Evolutionary conservation across 2,329 filamentous ascomycete genomes (phyloP).

Genomic region (Domatiomyces globalis): DNA sequence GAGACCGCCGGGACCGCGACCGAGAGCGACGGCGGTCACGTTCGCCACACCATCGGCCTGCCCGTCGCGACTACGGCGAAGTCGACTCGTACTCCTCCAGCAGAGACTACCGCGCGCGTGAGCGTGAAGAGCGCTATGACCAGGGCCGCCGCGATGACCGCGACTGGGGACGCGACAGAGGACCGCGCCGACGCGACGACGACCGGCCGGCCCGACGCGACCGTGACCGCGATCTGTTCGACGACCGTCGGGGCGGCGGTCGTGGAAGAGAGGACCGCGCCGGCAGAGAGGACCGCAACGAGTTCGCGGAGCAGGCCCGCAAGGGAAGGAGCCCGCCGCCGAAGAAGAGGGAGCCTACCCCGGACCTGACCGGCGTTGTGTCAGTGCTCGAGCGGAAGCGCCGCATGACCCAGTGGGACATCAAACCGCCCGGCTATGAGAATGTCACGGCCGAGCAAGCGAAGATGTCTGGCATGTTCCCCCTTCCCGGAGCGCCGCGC

Average conservation of each 20-base stretch:
- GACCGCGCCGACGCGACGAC: conserved; percentile 49
- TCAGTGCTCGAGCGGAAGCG: conserved; percentile 75
- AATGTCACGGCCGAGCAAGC: conserved; percentile 97
- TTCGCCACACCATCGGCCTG: conserved; percentile 63
- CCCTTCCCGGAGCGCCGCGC: conserved; percentile 82
- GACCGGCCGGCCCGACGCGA: conserved; percentile 45
- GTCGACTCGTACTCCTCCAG: conserved; percentile 84
- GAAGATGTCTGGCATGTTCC: conserved; percentile 98
- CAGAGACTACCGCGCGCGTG: conserved; percentile 79
- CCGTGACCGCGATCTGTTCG: conserved; percentile 48
- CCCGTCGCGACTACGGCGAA: conserved; percentile 52
- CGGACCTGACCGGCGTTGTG: conserved; percentile 78
- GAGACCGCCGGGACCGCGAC: conserved; percentile 26
- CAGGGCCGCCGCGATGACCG: conserved; percentile 54
- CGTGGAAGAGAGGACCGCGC: conserved; percentile 25
- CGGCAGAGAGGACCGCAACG: conserved; percentile 37
- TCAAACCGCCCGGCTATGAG: conserved; percentile 95
- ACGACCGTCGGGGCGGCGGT: conserved; percentile 41
- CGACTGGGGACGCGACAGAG: conserved; percentile 61
- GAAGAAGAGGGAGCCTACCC: conserved; percentile 89
- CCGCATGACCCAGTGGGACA: conserved; percentile 96
- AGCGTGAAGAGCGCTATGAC: conserved; percentile 83
- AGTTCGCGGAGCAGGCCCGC: conserved; percentile 32
- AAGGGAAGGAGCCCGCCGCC: conserved; percentile 60
- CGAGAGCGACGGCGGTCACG: conserved; percentile 62